Conservation (phyloP, 352 stramenopile species). For the Phytophthora pluvialis region DNA sequence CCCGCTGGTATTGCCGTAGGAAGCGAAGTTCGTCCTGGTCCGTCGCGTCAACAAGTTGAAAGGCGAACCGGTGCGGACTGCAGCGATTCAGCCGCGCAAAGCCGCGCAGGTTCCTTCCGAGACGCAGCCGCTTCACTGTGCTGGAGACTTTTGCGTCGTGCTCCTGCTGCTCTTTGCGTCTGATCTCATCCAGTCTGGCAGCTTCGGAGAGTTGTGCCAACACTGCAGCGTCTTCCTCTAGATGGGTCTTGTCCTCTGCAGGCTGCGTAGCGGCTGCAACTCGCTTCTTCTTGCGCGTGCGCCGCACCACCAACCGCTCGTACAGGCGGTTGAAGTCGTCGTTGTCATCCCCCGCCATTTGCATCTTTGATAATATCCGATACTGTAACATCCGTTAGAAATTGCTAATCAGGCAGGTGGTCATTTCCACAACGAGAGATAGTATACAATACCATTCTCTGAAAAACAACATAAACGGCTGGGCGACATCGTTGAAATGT, state of each 20-base stretch:
- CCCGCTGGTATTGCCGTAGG: constrained; percentile 8
- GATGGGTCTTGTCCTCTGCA: not conserved
- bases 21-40: constrained; percentile 12
- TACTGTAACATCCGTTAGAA: no score
- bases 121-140: constrained; percentile 22
- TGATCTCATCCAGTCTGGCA: constrained; percentile 7
- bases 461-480: no score
- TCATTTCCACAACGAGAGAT: no score
- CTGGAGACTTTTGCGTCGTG: constrained; percentile 11
- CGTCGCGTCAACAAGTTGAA: constrained; percentile 19
- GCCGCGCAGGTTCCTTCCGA: constrained; percentile 35
- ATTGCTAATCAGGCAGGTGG: no score
- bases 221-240: not conserved
- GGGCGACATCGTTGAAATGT: no score
- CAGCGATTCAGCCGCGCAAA: constrained; percentile 23
- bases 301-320: constrained; percentile 38
- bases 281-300: constrained; percentile 23
- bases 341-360: constrained; percentile 10
- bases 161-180: constrained; percentile 17
- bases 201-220: constrained; percentile 11
- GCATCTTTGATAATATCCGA: no score
- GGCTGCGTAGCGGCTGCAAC: not conserved
- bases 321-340: constrained; percentile 54
- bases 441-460: no score
- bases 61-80: constrained; percentile 25